phyloP scores from a whole-genome alignment of 2,329 filamentous ascomycete species.

The Aspergillus oerlinghausenensis region DNA sequence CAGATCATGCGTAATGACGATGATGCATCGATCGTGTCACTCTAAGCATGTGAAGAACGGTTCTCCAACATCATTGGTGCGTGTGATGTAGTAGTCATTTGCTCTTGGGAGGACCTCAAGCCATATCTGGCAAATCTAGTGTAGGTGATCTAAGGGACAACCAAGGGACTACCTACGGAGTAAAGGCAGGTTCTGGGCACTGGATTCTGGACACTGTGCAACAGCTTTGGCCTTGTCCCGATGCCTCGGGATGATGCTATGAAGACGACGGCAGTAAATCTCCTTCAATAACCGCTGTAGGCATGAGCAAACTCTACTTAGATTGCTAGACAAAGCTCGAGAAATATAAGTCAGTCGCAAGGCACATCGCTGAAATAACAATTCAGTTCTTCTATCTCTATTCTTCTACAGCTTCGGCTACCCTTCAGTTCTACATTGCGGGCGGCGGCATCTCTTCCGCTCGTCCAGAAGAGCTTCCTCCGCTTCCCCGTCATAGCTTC shows the following conservation, averaged over 20 bases:
- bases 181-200: neutral
- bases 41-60: neutral
- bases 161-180: neutral
- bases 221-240: neutral
- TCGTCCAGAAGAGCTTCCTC: slow-evolving; percentile 32
- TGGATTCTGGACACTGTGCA: neutral
- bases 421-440: neutral
- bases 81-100: neutral
- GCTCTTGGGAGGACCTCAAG: neutral
- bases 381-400: neutral
- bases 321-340: neutral
- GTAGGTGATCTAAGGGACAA: neutral
- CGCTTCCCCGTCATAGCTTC: slow-evolving; percentile 34
- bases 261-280: neutral
- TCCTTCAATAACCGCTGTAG: neutral
- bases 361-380: neutral
- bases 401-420: neutral
- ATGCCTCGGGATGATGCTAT: slow-evolving; percentile 3
- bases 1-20: neutral
- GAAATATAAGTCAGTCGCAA: neutral
- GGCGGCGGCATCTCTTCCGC: slow-evolving; percentile 24
- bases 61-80: neutral
- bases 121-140: neutral
- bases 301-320: neutral
- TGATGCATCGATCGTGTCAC: neutral